Evolutionary conservation across 352 stramenopile species (phyloP), one percentile per base, ranked within the genome.

Genomic region (Globisporangium radiosum): DNA sequence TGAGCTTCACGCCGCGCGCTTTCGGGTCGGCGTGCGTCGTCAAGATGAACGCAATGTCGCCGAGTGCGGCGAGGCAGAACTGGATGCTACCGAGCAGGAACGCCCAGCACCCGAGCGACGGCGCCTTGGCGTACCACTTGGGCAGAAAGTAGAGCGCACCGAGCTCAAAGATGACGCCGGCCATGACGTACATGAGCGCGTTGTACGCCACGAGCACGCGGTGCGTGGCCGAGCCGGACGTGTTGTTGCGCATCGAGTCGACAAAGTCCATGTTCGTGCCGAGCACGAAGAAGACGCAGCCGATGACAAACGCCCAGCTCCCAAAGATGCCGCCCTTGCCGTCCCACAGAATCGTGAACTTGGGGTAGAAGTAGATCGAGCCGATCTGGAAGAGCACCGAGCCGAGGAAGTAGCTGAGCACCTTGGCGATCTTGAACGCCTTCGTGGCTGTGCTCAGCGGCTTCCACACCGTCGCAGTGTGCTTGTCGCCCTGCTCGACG

Each of bases 321-420:
- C 63, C 84, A 38, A 91, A 85, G 43, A 81, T 13, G n/a, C 69
- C 72, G 54, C 68, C 84, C 25, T 89, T 66, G 60, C 81, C 79
- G 39, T 80, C 53, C 76, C 78, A 87, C 40, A 84, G 54, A 51
- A 73, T 73, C n/a, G 70, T 71, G 65, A 79, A 87, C 58, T 90
- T 73, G 19, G 84, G 84, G 68, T 90, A 93, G 70, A 82, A 93
- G 60, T 85, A 83, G 61, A 91, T 83, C 58, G 84, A 93, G 60
- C 84, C 84, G 43, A 81, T 33, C 25, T 91, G 67, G 71, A 93
- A 93, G 57, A 90, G 71, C 59, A 83, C 17, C 33, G 79, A 88
- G 54, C 84, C 81, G 39, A 85, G 47, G 52, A 87, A 76, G 68
- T 85, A 93, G 37, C 57, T 56, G 15, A 75, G 50, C 39, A 85